Base-by-base conservation (phyloP, 495 filamentous ascomycete genomes). In the Collariella sp. region DNA sequence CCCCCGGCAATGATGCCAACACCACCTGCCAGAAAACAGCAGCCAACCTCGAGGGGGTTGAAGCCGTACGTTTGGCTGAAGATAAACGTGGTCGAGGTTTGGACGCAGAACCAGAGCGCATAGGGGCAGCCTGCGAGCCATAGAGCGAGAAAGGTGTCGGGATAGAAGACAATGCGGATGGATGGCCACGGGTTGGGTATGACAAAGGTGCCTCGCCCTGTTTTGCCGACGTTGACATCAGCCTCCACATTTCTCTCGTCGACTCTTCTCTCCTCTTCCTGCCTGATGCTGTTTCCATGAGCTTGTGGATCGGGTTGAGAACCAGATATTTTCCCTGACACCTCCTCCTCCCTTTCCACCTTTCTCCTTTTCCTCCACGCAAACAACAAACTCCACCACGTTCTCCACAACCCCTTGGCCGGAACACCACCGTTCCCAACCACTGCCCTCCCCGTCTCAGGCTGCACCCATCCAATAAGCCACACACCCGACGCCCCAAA, bases 31-130 rank as follows among this genome's bases (percentile, higher is more conserved):
- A 79, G 67, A 33, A 73, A 79, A 47, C 70, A 72, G 1, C 78
- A 62, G n/a, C 78, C 78, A 34, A 79, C 59, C 20, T 76, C 59
- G 20, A 81, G 65, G 42, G 77, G 75, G 50, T 78, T 62, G 26
- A 76, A 70, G 13, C 64, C 64, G 59, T 80, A 80, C 4, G 70
- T 49, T 0, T 67, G 63, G 12, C 59, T 54, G 50, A 63, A 76
- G n/a, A 76, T 71, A 34, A 63, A 64, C 0, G 75, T 71, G n/a
- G 74, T 71, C 1, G 69, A 62, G n/a, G 70, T 50, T 24, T 51
- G 40, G 26, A 68, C 47, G 10, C 51, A 49, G 45, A 63, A 68
- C 29, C 55, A 62, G 24, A 57, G 58, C 4, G 63, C 45, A 42
- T 66, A 67, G 20, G 52, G 47, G n/a, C 58, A 59, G n/a, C 33